These are phyloP conservation scores for Boletus edulis DNA, from an alignment of 768 basidiomycete genomes.

Conservation along the genomic window DNA sequence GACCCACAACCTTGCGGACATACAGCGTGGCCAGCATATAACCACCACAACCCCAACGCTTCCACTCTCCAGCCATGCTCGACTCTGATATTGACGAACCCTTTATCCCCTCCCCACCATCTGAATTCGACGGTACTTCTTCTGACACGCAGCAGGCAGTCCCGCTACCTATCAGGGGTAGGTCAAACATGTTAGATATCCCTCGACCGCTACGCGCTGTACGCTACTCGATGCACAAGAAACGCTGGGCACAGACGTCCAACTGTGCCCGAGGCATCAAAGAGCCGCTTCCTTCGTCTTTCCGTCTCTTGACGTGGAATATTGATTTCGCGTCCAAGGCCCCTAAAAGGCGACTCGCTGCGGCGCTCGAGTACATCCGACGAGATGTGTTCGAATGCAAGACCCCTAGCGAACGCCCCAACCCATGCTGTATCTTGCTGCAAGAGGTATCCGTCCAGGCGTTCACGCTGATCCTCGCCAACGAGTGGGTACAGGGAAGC, in stretches of 20 bases:
- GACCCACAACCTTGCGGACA: slow-evolving; percentile 11
- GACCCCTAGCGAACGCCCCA: slow-evolving; percentile 41
- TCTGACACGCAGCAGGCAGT: slow-evolving; percentile 27
- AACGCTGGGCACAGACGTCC: slow-evolving; percentile 33
- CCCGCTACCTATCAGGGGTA: slow-evolving; percentile 13
- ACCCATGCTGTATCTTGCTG: slow-evolving; percentile 62
- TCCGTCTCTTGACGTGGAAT: slow-evolving; percentile 74
- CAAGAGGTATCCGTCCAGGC: slow-evolving; percentile 59
- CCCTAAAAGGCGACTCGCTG: slow-evolving; percentile 42
- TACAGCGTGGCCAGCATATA: slow-evolving; percentile 8
- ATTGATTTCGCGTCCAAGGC: slow-evolving; percentile 46
- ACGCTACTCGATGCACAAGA: slow-evolving; percentile 32
- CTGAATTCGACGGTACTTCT: slow-evolving; percentile 24
- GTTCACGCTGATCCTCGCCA: slow-evolving; percentile 47
- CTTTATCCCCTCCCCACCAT: slow-evolving; percentile 29
- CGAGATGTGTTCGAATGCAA: slow-evolving; percentile 48
- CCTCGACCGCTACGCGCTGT: slow-evolving; percentile 32
- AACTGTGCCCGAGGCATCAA: slow-evolving; percentile 35
- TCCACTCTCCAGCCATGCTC: slow-evolving; percentile 20
- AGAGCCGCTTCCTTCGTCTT: slow-evolving; percentile 38
- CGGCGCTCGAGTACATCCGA: slow-evolving; percentile 55
- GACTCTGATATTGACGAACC: slow-evolving; percentile 29
- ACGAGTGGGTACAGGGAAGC: slow-evolving; percentile 61
- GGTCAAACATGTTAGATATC: slow-evolving; percentile 22
- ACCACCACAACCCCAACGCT: slow-evolving; percentile 9